phyloP scores from a whole-genome alignment of 208 protist species.

The Acanthamoeba triangularis region DNA sequence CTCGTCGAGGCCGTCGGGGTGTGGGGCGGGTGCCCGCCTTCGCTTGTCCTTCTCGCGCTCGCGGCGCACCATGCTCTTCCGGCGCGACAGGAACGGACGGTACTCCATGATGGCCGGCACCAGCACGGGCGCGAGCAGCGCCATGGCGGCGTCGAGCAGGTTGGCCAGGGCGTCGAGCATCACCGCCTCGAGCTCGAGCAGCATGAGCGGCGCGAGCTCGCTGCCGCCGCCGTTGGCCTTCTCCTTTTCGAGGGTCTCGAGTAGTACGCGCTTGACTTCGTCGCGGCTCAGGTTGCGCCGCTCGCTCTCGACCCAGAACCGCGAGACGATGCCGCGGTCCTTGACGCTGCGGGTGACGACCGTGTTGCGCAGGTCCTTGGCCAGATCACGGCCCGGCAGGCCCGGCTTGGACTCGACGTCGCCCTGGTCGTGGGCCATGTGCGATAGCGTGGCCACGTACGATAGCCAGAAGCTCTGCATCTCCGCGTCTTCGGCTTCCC shows the following conservation, averaged over 20 bases:
- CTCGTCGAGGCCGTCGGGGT: background rate
- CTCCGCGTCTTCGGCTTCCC: background rate
- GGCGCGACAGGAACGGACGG: constrained; percentile 30
- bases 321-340: background rate
- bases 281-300: background rate
- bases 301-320: background rate
- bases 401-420: background rate
- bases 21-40: background rate
- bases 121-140: background rate
- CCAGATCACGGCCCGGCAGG: background rate
- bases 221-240: background rate
- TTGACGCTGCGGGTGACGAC: constrained; percentile 22
- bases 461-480: constrained; percentile 71
- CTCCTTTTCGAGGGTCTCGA: background rate
- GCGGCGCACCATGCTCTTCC: constrained; percentile 61
- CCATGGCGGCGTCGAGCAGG: background rate
- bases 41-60: constrained; percentile 45
- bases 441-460: constrained; percentile 24
- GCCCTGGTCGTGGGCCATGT: constrained; percentile 12
- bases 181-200: constrained; percentile 5
- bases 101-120: constrained; percentile 69
- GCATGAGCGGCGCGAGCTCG: background rate
- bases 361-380: constrained; percentile 45
- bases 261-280: background rate
- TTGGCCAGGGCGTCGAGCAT: constrained; percentile 7